These are phyloP conservation scores for Funneliformis caledonium DNA, from an alignment of 371 early-diverging fungal genomes.

Conservation along the genomic window DNA sequence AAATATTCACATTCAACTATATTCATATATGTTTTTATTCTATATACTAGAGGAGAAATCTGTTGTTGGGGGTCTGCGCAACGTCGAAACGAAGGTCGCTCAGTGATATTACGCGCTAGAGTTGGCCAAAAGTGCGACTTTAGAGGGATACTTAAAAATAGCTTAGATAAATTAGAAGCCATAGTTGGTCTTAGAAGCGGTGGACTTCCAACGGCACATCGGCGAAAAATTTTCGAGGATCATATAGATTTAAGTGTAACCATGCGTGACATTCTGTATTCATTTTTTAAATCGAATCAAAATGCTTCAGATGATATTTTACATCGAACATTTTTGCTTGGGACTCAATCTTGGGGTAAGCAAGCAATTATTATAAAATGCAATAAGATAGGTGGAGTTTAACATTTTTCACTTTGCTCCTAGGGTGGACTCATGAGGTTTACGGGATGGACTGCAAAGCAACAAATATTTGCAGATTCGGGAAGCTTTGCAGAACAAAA, in stretches of 20 bases:
- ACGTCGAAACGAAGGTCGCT: slow-evolving; percentile 35
- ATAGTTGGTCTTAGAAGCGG: slow-evolving; percentile 34
- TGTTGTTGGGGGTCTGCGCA: slow-evolving; percentile 35
- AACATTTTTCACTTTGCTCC: neutral
- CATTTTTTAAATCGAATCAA: slow-evolving; percentile 32
- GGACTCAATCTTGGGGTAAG: slow-evolving; percentile 30
- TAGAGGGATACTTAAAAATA: slow-evolving; percentile 36
- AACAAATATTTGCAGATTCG: slow-evolving; percentile 11
- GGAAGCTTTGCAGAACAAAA: slow-evolving; percentile 22
- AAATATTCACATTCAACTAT: slow-evolving; percentile 15
- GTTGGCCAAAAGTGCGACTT: slow-evolving; percentile 39
- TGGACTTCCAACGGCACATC: slow-evolving; percentile 40
- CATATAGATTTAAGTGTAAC: slow-evolving; percentile 20
- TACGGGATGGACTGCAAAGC: slow-evolving; percentile 20
- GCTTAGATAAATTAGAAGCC: slow-evolving; percentile 35
- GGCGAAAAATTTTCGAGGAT: slow-evolving; percentile 33
- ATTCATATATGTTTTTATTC: neutral
- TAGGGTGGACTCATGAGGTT: slow-evolving; percentile 23
- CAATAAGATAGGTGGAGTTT: neutral
- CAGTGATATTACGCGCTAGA: slow-evolving; percentile 26
- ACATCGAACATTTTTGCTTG: slow-evolving; percentile 21
- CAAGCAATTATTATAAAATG: slow-evolving; percentile 18
- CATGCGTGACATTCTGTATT: slow-evolving; percentile 33
- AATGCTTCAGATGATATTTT: slow-evolving; percentile 14
- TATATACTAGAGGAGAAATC: slow-evolving; percentile 30